Evolutionary conservation across 1,284 basidiomycete species (phyloP), one percentile per base, ranked within the genome.

Genomic region (Malassezia psittaci): DNA sequence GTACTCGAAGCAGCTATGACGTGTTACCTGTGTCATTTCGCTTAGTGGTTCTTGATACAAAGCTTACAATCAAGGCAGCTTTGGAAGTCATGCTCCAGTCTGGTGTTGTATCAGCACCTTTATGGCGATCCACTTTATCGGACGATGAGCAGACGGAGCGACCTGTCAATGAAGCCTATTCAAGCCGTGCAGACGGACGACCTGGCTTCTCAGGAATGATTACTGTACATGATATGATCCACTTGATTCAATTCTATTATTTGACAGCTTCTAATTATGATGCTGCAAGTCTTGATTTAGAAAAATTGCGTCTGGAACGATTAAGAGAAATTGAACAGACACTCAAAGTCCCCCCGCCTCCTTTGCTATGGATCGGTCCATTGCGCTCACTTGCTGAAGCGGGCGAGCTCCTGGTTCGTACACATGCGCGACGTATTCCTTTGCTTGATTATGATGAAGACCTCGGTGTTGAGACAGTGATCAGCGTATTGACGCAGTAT

Each of bases 401-500:
- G 3, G 86, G 90, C 61, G 86, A 85, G 70, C 80, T 87, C 15
- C 82, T 99, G 57, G 93, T 96, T 46, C 85, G 90, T 69, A 96
- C 93, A 0, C 94, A 96, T 72, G 94, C 94, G 1, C 84, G 94
- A 37, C 84, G 94, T 16, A 78, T 98, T 12, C 94, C 94, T 5
- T 80, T 99, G 13, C 85, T 99, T 41, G 94, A 98, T 72, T 82
- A 84, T 59, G 93, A 98, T 72, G 83, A 88, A 4, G 88, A 91
- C 75, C 96, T 93, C 7, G 88, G 87, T 6, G 88, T 91, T 57
- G 91, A 96, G 77, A 85, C 96, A 16, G 90, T 99, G 62, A 84
- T 98, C 43, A 90, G 87, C 34, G 91, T 96, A 1, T 79, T 99
- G 59, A 99, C 94, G 0, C 94, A 98, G 76, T 99, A 99, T 72